phyloP scores from a whole-genome alignment of 305 asterid genomes.

The Salvia sclarea region DNA sequence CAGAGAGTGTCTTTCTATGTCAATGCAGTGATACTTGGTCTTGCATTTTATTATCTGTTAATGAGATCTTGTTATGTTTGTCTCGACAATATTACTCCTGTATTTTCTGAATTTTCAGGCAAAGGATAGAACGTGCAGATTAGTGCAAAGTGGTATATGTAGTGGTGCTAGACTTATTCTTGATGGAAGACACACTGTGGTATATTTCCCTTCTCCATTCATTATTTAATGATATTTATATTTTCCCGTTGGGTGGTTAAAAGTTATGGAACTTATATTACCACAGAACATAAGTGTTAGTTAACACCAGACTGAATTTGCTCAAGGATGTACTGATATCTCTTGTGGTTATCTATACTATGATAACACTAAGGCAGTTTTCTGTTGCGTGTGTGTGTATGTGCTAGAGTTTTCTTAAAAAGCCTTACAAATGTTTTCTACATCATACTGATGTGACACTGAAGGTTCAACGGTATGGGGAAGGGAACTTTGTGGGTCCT shows the following conservation, averaged over 20 bases:
- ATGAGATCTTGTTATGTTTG: background rate
- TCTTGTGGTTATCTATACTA: background rate
- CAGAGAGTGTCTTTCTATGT: background rate
- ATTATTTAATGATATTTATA: background rate
- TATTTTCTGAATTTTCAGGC: conserved; percentile 35
- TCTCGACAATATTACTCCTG: background rate
- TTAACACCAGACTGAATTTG: background rate
- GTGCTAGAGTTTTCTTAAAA: background rate
- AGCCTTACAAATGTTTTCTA: conserved; percentile 13
- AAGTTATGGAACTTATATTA: background rate
- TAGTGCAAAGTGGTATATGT: conserved; percentile 42
- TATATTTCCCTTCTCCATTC: conserved; percentile 26
- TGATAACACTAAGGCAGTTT: background rate
- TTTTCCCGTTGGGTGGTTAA: background rate
- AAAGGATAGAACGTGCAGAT: conserved; percentile 44
- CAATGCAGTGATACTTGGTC: background rate
- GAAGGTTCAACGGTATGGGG: conserved; percentile 50
- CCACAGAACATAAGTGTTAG: background rate
- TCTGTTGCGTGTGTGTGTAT: background rate
- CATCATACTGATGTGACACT: too few species aligned
- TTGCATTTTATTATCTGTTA: background rate
- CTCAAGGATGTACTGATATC: background rate
- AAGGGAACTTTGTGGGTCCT: conserved; percentile 51
- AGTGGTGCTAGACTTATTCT: conserved; percentile 51
- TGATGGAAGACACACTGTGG: conserved; percentile 52